A percentile compares a stretch with the other conserved stretches of the same genome.
Conservation (phyloP, 1,284 basidiomycete species). For the Cutaneotrichosporon sp. region DNA sequence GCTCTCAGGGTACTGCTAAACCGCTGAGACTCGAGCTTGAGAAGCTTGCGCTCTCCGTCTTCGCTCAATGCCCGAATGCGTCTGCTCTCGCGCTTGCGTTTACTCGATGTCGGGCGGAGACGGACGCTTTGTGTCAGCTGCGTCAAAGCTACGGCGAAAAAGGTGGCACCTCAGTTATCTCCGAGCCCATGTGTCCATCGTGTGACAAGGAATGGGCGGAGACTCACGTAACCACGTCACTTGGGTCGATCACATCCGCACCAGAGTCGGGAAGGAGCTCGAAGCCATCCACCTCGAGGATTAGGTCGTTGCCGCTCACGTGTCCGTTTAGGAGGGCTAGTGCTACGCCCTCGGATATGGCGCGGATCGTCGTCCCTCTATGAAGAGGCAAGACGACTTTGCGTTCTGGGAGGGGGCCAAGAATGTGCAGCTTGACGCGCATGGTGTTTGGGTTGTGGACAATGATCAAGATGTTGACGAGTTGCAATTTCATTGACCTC, state of each 20-base stretch:
- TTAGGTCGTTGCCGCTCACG: conserved; percentile 13
- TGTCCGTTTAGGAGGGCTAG: background rate
- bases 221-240: conserved; percentile 50
- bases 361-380: background rate
- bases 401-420: conserved; percentile 35
- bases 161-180: no score
- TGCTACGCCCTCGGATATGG: conserved; percentile 10
- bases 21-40: background rate
- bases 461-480: background rate
- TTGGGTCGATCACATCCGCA: conserved; percentile 36
- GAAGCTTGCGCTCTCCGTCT: background rate
- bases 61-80: background rate
- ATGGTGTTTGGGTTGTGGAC: conserved; percentile 19
- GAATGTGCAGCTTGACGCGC: conserved; percentile 40
- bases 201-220: no score
- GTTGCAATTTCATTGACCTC: background rate
- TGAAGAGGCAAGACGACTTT: conserved; percentile 32
- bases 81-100: conserved; percentile 9
- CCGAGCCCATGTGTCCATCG: no score
- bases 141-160: background rate
- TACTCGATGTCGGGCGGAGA: conserved; percentile 29
- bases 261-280: conserved; percentile 45
- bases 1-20: background rate
- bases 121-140: conserved; percentile 28
- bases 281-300: conserved; percentile 52